Conservation (phyloP, 306 rosid species). For the Phaseolus lunatus region DNA sequence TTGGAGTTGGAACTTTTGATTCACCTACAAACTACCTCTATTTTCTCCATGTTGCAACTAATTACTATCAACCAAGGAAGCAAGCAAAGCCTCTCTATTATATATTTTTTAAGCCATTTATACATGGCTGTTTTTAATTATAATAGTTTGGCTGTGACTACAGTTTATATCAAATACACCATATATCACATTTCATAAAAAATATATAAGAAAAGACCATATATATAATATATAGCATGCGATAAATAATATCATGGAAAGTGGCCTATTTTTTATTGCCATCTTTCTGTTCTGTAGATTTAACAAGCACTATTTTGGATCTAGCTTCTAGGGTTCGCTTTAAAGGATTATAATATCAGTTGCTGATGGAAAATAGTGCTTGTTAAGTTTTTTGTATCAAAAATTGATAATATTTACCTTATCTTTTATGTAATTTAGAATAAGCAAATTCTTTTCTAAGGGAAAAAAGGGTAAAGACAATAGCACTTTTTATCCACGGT, state of each 20-base stretch:
- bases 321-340: neutral
- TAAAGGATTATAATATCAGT: neutral
- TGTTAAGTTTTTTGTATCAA: neutral
- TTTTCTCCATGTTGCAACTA: neutral
- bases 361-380: neutral
- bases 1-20: constrained; percentile 71
- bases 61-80: too few species aligned
- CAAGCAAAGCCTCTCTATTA: neutral
- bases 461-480: neutral
- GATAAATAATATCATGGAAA: neutral
- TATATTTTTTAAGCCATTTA: neutral
- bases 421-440: neutral
- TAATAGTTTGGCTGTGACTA: neutral
- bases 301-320: neutral
- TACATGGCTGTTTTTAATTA: neutral
- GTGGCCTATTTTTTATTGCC: constrained; percentile 21
- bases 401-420: neutral
- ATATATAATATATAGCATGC: neutral
- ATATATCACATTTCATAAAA: neutral
- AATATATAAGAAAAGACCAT: neutral
- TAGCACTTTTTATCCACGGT: neutral
- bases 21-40: neutral
- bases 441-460: neutral
- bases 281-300: neutral
- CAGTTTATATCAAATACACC: neutral